Evolutionary conservation across 1,284 basidiomycete genomes (phyloP), one percentile per base, ranked within the genome.

Genomic region (Ganoderma lingzhi): DNA sequence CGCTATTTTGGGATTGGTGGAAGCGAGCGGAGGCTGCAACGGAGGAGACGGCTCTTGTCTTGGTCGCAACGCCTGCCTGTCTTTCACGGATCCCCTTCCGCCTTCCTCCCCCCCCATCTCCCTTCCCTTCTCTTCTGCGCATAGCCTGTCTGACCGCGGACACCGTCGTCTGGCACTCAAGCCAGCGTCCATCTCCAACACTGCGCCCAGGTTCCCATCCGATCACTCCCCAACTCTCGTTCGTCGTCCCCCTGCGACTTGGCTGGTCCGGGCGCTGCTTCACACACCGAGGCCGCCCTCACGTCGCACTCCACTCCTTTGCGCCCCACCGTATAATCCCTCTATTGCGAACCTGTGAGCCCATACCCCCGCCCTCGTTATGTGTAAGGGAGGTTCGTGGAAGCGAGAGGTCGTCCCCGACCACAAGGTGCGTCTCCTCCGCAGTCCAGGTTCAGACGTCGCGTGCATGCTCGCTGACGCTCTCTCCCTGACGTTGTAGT

Each of bases 351-450:
- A 73, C 67, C 74, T 69, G 71, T 75, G 63, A 71, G 66, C 70
- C 69, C 78, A 41, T 12, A 2, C 10, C 14, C 39, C n/a, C 28
- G 4, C 10, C 59, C 59, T 61, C 39, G 41, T 84, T 82, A 95
- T 96, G 95, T 88, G 88, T 79, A 84, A 86, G 71, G 92, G 90
- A 76, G 87, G 92, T 45, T 89, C 92, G 77, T 98, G 96, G 97
- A 99, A 99, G 85, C 89, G 97, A 79, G 97, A 99, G 85, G 90
- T 94, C 76, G 97, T 99, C 59, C 95, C 94, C 68, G 97, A 99
- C 84, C 97, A 99, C 84, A 99, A 99, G 88, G 96, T 96, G 72
- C 59, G 72, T 69, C 32, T n/a, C 15, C 12, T 37, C 65, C 35
- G 44, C 51, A 55, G 48, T 17, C 51, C 6, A n/a, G 9, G 63